Evolutionary conservation across 2,329 filamentous ascomycete species (phyloP).

Genomic region (Aschersonia sp.): DNA sequence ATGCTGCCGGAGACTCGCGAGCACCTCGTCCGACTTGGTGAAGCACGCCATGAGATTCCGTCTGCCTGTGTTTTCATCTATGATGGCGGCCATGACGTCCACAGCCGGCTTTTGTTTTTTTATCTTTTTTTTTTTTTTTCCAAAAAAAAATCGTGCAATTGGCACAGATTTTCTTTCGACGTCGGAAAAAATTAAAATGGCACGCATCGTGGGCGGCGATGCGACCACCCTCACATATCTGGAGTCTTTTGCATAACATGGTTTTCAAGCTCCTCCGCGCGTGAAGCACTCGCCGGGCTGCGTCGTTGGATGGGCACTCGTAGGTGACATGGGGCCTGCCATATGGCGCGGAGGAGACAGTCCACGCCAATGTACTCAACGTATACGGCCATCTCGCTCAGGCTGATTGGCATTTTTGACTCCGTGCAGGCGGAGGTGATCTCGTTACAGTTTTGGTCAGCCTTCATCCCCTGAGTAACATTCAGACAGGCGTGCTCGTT

Average conservation of each 20-base stretch:
- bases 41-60: background rate
- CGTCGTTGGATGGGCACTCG: background rate
- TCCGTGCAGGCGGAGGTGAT: background rate
- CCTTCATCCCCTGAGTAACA: background rate
- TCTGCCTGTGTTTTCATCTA: background rate
- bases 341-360: background rate
- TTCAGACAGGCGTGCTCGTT: background rate
- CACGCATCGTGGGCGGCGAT: no score
- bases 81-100: background rate
- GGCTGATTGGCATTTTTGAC: background rate
- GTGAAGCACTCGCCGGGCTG: background rate
- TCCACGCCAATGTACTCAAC: background rate
- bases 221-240: background rate
- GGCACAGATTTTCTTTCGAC: no score
- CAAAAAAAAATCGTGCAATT: no score
- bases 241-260: background rate
- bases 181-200: no score
- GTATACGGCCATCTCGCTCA: background rate
- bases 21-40: background rate
- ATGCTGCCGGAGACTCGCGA: background rate
- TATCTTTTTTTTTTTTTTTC: no score
- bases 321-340: background rate
- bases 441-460: background rate
- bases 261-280: background rate
- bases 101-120: background rate